Evolutionary conservation across 2,329 filamentous ascomycete species (phyloP), one percentile per base, ranked within the genome.

Genomic region (Sporothrix phasma): DNA sequence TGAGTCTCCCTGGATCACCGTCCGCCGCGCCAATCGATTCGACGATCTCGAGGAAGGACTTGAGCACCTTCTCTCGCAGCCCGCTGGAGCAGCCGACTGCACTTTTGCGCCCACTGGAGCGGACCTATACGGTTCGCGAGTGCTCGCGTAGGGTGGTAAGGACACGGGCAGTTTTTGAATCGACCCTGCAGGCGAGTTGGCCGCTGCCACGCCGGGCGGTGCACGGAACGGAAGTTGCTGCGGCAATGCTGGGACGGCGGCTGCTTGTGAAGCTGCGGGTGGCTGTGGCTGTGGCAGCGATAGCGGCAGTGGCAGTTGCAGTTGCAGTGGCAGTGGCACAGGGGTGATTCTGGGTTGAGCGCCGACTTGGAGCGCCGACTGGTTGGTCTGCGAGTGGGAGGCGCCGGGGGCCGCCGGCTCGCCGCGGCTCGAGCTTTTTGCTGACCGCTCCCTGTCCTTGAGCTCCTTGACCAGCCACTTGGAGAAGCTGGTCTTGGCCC

Each of bases 401-500:
- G 51, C 24, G 1, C 31, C 17, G 0, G 54, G 53, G 1, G 54
- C 15, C 3, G 51, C 56, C 6, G 67, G 63, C 15, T 29, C 24
- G 39, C 43, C 45, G 5, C 64, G 51, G 41, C 66, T 66, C 3
- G 67, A 65, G 22, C 59, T 53, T 3, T 66, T 63, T 0, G 49
- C 63, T 13, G 58, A 31, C 11, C 66, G 67, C 31, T 66, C 64
- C 13, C 53, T 62, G 46, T 66, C 80, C 4, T 72, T 71, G 66
- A 77, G 74, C 66, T 75, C 70, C 1, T 70, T 66, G 2, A 71
- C 74, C 51, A 86, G 70, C 79, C 80, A 84, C 26, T 76, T 76
- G 65, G 79, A 76, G 66, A 86, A 81, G 5, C 71, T 71, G 0
- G 81, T 84, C 2, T 68, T 61, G 8, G 68, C 67, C 81, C 81